Percentiles rank a stretch among this genome's conserved stretches.
These are phyloP conservation scores for Schizochytrium sp. DNA, from an alignment of 108 stramenopile genomes.

Conservation along the genomic window DNA sequence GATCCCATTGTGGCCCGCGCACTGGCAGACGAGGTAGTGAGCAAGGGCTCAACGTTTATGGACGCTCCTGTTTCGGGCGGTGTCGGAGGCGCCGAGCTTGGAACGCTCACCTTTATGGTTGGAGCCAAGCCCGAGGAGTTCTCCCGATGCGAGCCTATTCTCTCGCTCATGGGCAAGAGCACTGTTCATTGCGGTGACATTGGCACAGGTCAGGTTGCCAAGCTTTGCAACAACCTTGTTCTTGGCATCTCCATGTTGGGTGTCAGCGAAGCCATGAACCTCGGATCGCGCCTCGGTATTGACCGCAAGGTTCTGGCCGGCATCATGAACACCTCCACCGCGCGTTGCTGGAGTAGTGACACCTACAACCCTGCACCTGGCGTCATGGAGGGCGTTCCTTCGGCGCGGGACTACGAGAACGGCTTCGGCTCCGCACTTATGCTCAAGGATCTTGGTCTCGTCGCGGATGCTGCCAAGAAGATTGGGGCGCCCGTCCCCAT, in stretches of 20 bases:
- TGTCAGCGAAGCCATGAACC: conserved; percentile 81
- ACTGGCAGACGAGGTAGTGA: conserved; percentile 24
- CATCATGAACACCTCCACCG: conserved; percentile 82
- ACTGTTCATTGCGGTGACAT: conserved; percentile 64
- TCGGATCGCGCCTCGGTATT: conserved; percentile 75
- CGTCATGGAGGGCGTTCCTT: conserved; percentile 54
- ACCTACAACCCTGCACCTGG: conserved; percentile 86
- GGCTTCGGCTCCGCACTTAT: conserved; percentile 69
- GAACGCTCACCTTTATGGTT: conserved; percentile 85
- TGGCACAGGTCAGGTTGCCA: conserved; percentile 70
- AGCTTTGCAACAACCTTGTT: conserved; percentile 87
- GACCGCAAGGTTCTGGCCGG: conserved; percentile 68
- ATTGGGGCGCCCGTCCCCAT: conserved; percentile 57
- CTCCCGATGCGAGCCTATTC: conserved; percentile 40
- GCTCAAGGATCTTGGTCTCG: conserved; percentile 77
- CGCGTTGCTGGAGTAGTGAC: conserved; percentile 81
- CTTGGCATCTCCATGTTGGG: conserved; percentile 84
- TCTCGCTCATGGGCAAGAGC: conserved; percentile 66
- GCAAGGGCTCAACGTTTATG: conserved; percentile 21
- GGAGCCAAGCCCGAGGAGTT: conserved; percentile 57
- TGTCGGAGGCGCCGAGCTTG: conserved; percentile 70
- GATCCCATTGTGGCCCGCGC: conserved; percentile 47
- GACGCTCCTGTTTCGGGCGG: conserved; percentile 93
- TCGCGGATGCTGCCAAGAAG: conserved; percentile 49
- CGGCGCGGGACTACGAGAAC: conserved; percentile 28